Percentiles rank a stretch among this genome's conserved stretches.
Evolutionary conservation across 2,329 filamentous ascomycete genomes (phyloP).

Genomic region (Alternaria ethzedia): DNA sequence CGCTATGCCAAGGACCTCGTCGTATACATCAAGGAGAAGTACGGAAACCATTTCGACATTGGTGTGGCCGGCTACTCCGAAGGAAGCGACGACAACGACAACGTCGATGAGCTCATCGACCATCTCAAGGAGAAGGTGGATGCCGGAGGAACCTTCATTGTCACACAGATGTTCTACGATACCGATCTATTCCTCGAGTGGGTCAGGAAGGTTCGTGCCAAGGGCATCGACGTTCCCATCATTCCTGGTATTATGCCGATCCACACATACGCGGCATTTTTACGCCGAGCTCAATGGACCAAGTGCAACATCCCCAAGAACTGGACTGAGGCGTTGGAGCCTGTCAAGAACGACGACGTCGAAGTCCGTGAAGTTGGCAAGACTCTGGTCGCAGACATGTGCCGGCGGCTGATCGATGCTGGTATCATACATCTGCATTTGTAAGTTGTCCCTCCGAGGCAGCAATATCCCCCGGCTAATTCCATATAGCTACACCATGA

Average conservation of each 20-base stretch:
- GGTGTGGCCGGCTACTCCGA: slow-evolving; percentile 97
- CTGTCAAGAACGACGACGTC: slow-evolving; percentile 95
- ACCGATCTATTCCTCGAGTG: slow-evolving; percentile 92
- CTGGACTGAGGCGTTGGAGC: slow-evolving; percentile 84
- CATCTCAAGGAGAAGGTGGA: slow-evolving; percentile 98
- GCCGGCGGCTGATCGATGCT: slow-evolving; percentile 79
- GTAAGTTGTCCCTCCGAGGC: no score
- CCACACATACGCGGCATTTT: slow-evolving; percentile 90
- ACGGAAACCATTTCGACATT: slow-evolving; percentile 93
- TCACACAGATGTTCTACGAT: slow-evolving; percentile 99
- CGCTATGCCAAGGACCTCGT: slow-evolving; percentile 92
- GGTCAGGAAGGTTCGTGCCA: slow-evolving; percentile 83
- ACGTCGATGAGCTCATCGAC: slow-evolving; percentile 82
- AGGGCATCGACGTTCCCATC: slow-evolving; percentile 83
- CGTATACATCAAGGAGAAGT: slow-evolving; percentile 77
- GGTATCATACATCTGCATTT: slow-evolving; percentile 93
- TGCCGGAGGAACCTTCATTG: slow-evolving; percentile 88
- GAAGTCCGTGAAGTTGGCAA: slow-evolving; percentile 91
- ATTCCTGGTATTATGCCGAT: slow-evolving; percentile 92
- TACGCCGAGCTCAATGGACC: slow-evolving; percentile 89
- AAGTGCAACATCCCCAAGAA: slow-evolving; percentile 80
- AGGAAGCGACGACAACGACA: slow-evolving; percentile 89
- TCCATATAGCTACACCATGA: slow-evolving; percentile 84
- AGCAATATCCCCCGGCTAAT: no score
- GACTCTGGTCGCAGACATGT: slow-evolving; percentile 86